Evolutionary conservation across 768 basidiomycete genomes (phyloP), one percentile per base, ranked within the genome.

Genomic region (Lentinula sp.): DNA sequence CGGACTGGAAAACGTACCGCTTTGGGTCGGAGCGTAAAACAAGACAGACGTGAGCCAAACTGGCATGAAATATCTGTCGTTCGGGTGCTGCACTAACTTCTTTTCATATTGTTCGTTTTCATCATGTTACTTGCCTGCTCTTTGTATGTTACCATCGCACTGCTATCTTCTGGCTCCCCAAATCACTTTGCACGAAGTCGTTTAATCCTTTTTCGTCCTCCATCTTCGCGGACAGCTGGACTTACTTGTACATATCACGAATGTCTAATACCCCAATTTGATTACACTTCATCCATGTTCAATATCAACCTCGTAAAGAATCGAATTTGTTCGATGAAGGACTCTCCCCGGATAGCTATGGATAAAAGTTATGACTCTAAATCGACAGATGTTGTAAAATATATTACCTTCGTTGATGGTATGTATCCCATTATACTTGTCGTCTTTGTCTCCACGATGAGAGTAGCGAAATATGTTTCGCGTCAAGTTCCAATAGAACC

Each of bases 401-500:
- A 13, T 10, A 5, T n/a, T 61, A 80, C 81, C 77, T 73, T 83
- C 83, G 57, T 84, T 75, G 7, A 82, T 72, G 5, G 83, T 82
- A 65, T 83, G 82, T 15, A 77, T 65, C 46, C 71, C 73, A 13
- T 49, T 64, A 45, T 60, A 63, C 31, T 62, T 52, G 46, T 65
- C 66, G 2, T 69, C 63, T 35, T 59, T 64, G 31, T 67, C 66
- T 2, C 50, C 64, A 15, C 63, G 58, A 63, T 77, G 76, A 5
- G 69, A 70, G 62, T 83, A 83, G 7, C 82, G 78, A 70, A 80
- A 82, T 54, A 83, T 83, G 57, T 74, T 67, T 18, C 54, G 50
- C 5, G 72, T 70, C 13, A 74, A 63, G 53, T 70, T 67, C 73
- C 73, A 74, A 62, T 73, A 73, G 61, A 64, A 70, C n/a, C 65